These are phyloP conservation scores for Lasiodiplodia sp. DNA, from an alignment of 2,329 filamentous ascomycete species.

Conservation along the genomic window DNA sequence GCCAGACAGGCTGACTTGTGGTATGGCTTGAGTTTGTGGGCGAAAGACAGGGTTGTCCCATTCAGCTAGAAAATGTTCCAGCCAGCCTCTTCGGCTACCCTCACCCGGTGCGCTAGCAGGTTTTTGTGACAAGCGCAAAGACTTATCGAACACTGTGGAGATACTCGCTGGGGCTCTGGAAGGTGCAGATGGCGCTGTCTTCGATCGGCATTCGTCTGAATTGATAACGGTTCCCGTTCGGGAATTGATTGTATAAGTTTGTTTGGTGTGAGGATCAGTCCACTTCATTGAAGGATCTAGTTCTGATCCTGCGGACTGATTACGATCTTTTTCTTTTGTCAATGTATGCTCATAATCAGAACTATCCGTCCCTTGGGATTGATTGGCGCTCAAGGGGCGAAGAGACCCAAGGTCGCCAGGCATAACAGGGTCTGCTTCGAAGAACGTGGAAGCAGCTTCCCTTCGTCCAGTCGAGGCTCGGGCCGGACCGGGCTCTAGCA, in stretches of 20 bases:
- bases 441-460: constrained; percentile 18
- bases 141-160: constrained; percentile 36
- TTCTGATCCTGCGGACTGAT: constrained; percentile 1
- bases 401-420: constrained; percentile 15
- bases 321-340: not conserved
- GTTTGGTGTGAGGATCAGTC: constrained; percentile 67
- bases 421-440: constrained; percentile 11
- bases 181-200: constrained; percentile 17
- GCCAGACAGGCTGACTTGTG: constrained; percentile 42
- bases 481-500: constrained; percentile 15
- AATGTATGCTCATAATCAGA: not conserved
- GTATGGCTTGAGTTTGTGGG: constrained; percentile 54
- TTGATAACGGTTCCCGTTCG: constrained; percentile 59
- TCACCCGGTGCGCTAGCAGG: constrained; percentile 28
- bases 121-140: constrained; percentile 42
- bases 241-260: constrained; percentile 59
- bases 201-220: not conserved
- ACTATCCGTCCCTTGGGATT: not conserved
- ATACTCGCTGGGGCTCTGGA: constrained; percentile 30
- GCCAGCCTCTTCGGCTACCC: constrained; percentile 54
- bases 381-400: not conserved
- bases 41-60: constrained; percentile 83
- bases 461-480: constrained; percentile 4
- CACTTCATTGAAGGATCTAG: constrained; percentile 58
- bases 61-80: constrained; percentile 64